Evolutionary conservation across 768 basidiomycete genomes (phyloP).

Genomic region (Hericium rajendrae): DNA sequence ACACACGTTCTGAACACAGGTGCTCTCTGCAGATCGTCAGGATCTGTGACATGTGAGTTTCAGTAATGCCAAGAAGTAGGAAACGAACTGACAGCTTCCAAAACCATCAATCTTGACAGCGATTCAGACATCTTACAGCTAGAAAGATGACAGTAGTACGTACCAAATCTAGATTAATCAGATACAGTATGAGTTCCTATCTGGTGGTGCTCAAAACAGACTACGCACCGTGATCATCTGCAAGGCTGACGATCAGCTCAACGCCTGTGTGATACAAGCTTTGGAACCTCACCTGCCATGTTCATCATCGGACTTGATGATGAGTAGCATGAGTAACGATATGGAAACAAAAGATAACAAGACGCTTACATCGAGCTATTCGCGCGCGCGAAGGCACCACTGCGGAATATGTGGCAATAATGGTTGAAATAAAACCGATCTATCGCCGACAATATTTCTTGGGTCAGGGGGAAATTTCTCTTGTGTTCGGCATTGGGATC

Average conservation of each 20-base stretch:
- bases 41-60: conserved; percentile 39
- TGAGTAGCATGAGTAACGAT: not conserved
- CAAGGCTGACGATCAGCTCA: not conserved
- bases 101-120: conserved; percentile 62
- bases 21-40: conserved; percentile 65
- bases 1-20: conserved; percentile 64
- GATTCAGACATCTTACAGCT: not conserved
- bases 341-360: conserved; percentile 10
- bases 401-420: conserved; percentile 79
- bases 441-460: conserved; percentile 65
- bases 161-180: conserved; percentile 32
- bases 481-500: conserved; percentile 50
- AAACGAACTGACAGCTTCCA: conserved; percentile 59
- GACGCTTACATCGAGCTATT: conserved; percentile 76
- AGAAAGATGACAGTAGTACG: conserved; percentile 3
- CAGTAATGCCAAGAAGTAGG: not conserved
- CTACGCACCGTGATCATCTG: conserved; percentile 72
- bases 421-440: conserved; percentile 89
- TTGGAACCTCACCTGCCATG: conserved; percentile 54
- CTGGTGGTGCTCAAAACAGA: not conserved
- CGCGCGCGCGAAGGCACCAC: conserved; percentile 83
- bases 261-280: not conserved
- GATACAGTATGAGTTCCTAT: no score
- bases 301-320: conserved; percentile 69
- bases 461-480: conserved; percentile 47